A percentile compares a stretch with the other conserved stretches of the same genome.
Evolutionary conservation across 2,329 filamentous ascomycete species (phyloP).

Genomic region (Fusarium odoratissimum): DNA sequence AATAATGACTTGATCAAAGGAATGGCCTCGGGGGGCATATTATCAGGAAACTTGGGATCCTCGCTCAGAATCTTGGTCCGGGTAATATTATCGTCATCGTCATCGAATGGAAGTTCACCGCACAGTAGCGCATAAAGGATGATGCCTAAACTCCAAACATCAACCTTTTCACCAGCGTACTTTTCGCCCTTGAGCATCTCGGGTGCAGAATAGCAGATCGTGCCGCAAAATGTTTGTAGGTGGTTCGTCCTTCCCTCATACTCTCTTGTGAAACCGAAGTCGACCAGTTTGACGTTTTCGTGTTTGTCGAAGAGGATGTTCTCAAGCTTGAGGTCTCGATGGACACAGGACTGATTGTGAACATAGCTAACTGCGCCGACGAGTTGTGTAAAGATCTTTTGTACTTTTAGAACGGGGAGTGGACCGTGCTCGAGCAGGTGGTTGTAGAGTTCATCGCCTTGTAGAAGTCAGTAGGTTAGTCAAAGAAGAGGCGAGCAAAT

Average conservation of each 20-base stretch:
- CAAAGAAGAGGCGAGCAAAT: background rate
- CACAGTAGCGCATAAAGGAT: constrained; percentile 86
- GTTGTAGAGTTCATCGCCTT: constrained; percentile 98
- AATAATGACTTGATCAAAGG: constrained; percentile 82
- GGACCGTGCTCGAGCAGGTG: constrained; percentile 90
- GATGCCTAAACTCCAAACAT: constrained; percentile 92
- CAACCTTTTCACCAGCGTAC: constrained; percentile 97
- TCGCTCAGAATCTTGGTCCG: constrained; percentile 86
- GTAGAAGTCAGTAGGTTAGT: constrained; percentile 43
- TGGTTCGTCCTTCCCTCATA: constrained; percentile 96
- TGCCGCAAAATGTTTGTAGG: constrained; percentile 96
- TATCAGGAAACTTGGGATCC: constrained; percentile 86
- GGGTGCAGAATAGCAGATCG: constrained; percentile 95
- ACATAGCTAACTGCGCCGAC: constrained; percentile 96
- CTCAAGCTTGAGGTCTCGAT: constrained; percentile 95
- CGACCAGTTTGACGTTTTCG: constrained; percentile 96
- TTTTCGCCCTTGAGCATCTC: constrained; percentile 99
- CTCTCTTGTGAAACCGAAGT: constrained; percentile 97
- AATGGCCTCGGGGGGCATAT: constrained; percentile 81
- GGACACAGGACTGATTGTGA: constrained; percentile 93
- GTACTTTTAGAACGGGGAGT: constrained; percentile 85
- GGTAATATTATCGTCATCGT: constrained; percentile 90
- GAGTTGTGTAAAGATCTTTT: constrained; percentile 95
- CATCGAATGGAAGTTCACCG: constrained; percentile 93
- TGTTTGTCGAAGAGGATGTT: constrained; percentile 92